Conservation (phyloP, 768 basidiomycete species). For the Tephrocybe sp. region DNA sequence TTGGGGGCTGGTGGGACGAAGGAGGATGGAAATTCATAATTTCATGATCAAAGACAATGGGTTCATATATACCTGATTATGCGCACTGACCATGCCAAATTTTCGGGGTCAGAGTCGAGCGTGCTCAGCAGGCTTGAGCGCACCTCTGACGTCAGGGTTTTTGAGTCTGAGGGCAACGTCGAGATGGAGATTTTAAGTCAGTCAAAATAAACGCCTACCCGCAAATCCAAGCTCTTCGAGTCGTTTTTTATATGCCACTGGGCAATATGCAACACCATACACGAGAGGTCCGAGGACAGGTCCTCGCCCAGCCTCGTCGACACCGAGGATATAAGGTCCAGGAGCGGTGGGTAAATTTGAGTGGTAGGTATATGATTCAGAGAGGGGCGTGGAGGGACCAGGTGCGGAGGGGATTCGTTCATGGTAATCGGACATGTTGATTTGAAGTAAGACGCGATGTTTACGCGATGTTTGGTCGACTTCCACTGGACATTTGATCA, state of each 20-base stretch:
- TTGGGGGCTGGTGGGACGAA: slow-evolving; percentile 78
- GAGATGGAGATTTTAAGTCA: not conserved
- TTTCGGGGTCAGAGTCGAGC: slow-evolving; percentile 66
- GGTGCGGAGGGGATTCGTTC: slow-evolving; percentile 55
- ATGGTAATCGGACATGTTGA: slow-evolving; percentile 8
- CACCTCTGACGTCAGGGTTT: slow-evolving; percentile 75
- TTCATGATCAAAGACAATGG: not conserved
- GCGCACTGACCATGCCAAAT: slow-evolving; percentile 82
- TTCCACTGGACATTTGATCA: not conserved
- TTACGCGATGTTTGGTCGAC: slow-evolving; percentile 18
- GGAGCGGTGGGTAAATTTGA: slow-evolving; percentile 65
- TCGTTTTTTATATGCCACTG: slow-evolving; percentile 68
- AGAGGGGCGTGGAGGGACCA: slow-evolving; percentile 56
- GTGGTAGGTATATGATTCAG: slow-evolving; percentile 76
- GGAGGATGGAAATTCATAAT: not conserved
- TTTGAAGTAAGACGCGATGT: slow-evolving; percentile 15
- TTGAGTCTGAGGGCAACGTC: slow-evolving; percentile 67
- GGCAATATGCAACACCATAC: slow-evolving; percentile 94
- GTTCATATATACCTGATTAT: slow-evolving; percentile 56
- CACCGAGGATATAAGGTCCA: slow-evolving; percentile 92
- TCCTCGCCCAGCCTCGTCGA: slow-evolving; percentile 98
- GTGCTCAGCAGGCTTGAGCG: slow-evolving; percentile 65
- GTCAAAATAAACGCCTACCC: slow-evolving; percentile 45
- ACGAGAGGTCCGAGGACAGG: slow-evolving; percentile 96
- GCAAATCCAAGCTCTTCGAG: slow-evolving; percentile 88